Evolutionary conservation across 192 early-diverging fungal species (phyloP), one percentile per base, ranked within the genome.

Genomic region (Coemansia asiatica): DNA sequence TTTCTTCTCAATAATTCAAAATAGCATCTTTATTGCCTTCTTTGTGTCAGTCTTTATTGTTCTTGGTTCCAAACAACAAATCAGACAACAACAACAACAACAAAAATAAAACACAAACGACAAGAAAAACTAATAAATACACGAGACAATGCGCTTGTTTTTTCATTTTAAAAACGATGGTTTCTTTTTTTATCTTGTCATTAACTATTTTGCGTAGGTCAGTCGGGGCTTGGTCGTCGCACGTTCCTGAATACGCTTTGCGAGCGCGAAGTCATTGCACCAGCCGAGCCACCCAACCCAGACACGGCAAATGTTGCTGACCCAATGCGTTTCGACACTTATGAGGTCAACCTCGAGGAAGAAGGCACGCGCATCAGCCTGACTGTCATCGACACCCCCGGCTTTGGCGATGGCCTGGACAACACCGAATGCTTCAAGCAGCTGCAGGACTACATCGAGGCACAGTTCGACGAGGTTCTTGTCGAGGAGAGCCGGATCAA

Each of bases 201-300:
- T 44, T 55, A 7, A 59, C 25, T 64, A 21, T 18, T 26, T 35
- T 53, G 19, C 56, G 22, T 73, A 73, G 74, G 74, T 21, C 69
- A 72, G 64, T 69, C 97, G 26, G 96, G 96, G 61, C 88, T 95
- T 33, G 96, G 97, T 47, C 94, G 96, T 56, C 94, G 95, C 64
- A 98, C 97, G 36, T 97, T 98, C 85, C 88, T 97, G 66, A 98
- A 98, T 84, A 96, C 97, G 19, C 87, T 98, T 49, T 98, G 95
- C 84, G 92, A 94, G 76, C 84, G 83, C 60, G 81, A 85, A 75
- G 89, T 91, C 50, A 85, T 96, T 40, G 84, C 88, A 19, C 85
- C 93, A 61, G 89, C 88, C 55, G 90, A 91, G 57, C 74, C 87
- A 36, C 87, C 87, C 49, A 83, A 84, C 60, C 89, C 91, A 12